Conservation (phyloP, 2,329 filamentous ascomycete genomes). For the Phialophora tarda region DNA sequence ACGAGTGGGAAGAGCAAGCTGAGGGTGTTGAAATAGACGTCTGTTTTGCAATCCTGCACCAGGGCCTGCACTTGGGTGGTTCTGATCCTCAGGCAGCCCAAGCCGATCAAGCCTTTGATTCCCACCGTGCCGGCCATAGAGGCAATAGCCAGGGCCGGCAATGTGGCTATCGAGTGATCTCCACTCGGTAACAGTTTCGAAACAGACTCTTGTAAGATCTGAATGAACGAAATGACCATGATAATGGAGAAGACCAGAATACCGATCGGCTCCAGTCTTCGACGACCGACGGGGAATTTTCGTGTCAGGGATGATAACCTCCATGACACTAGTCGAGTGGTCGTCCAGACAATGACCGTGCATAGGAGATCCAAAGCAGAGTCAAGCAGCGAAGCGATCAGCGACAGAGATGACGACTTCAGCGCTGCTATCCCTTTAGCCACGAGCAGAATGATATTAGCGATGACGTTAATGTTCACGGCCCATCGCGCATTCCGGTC, state of each 20-base stretch:
- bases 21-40: slow-evolving; percentile 68
- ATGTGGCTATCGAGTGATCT: slow-evolving; percentile 38
- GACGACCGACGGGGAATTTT: slow-evolving; percentile 63
- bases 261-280: slow-evolving; percentile 65
- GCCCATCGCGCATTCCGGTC: slow-evolving; percentile 61
- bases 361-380: slow-evolving; percentile 66
- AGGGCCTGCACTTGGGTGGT: slow-evolving; percentile 69
- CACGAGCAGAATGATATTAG: slow-evolving; percentile 62
- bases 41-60: slow-evolving; percentile 67
- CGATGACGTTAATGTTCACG: slow-evolving; percentile 66
- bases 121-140: slow-evolving; percentile 64
- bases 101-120: slow-evolving; percentile 65
- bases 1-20: slow-evolving; percentile 68
- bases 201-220: slow-evolving; percentile 67
- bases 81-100: slow-evolving; percentile 65
- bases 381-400: slow-evolving; percentile 67
- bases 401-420: slow-evolving; percentile 63
- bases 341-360: slow-evolving; percentile 66
- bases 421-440: slow-evolving; percentile 63
- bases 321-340: slow-evolving; percentile 65
- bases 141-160: slow-evolving; percentile 61
- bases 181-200: slow-evolving; percentile 60
- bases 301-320: slow-evolving; percentile 56
- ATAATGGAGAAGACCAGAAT: slow-evolving; percentile 68
- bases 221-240: slow-evolving; percentile 67